Base-by-base conservation (phyloP, 2,329 filamentous ascomycete genomes). In the Chrysoporthe austroafricana region DNA sequence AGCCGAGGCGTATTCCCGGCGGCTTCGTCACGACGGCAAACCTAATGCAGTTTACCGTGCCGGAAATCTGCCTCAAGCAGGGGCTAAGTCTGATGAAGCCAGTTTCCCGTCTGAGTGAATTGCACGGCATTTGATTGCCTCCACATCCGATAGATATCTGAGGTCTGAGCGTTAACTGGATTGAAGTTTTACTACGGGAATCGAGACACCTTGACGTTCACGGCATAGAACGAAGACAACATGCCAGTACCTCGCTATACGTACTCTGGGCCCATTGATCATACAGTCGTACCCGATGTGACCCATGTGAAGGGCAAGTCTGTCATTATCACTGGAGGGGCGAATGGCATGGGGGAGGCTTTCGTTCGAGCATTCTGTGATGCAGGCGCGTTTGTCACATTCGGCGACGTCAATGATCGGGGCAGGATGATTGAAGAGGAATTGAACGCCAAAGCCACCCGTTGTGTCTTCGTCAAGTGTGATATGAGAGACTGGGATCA, bases 311-410 rank as follows among this genome's bases (percentile, higher is more conserved):
- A 72, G 3, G 81, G 79, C 39, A 85, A 83, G 70, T 81, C 79
- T 0, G 81, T 83, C 34, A 77, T 85, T 32, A 77, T 84, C 18
- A 84, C 82, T 1, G 82, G 82, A n/a, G 83, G 82, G 13, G 82
- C 77, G 46, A 79, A 78, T 67, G 80, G 80, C 32, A 79, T 82
- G 67, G 80, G 79, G 8, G 77, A 80, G 68, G 73, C 71, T 0
- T 79, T 76, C 34, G 77, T 79, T 0, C 70, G 76, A 3, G 74
- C 75, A 5, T 81, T 81, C 60, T 74, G 72, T 11, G 73, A 70
- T 3, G 76, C 77, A 6, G 79, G 80, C 7, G 79, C 79, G 2
- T 81, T 76, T 66, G 79, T 82, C 4, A 81, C 79, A 0, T 77
- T 82, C 70, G 79, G 75, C 39, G 80, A 82, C 64, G 68, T 80